phyloP scores from a whole-genome alignment of 2,329 filamentous ascomycete species.

The Didymella pinodella region DNA sequence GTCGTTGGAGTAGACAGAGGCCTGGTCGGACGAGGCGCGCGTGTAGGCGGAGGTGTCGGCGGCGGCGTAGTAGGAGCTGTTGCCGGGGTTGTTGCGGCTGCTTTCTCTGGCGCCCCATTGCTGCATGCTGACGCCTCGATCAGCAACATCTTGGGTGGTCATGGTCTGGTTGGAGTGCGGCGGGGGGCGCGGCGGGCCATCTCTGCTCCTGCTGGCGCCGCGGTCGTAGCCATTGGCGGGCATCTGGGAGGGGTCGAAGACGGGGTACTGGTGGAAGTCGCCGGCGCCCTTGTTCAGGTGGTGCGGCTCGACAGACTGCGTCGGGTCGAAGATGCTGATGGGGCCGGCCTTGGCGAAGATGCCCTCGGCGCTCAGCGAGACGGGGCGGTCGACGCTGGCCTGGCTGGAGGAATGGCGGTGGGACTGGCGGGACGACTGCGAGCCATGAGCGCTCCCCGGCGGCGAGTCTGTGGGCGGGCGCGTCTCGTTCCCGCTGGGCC shows the following conservation, averaged over 20 bases:
- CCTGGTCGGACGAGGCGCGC: constrained; percentile 68
- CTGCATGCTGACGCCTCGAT: constrained; percentile 74
- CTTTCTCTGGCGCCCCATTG: constrained; percentile 68
- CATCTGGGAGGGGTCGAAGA: constrained; percentile 66
- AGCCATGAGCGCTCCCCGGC: constrained; percentile 67
- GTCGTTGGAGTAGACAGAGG: constrained; percentile 69
- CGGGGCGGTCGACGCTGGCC: constrained; percentile 73
- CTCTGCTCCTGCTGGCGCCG: constrained; percentile 52
- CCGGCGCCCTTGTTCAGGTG: constrained; percentile 78
- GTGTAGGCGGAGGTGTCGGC: constrained; percentile 52
- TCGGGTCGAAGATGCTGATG: constrained; percentile 81
- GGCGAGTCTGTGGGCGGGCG: constrained; percentile 66
- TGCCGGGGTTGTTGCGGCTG: constrained; percentile 27
- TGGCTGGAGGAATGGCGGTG: constrained; percentile 28
- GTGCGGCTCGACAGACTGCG: constrained; percentile 79
- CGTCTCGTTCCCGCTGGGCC: constrained; percentile 42
- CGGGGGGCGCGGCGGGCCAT: constrained; percentile 68
- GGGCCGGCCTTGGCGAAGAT: constrained; percentile 80
- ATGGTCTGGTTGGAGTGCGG: constrained; percentile 66
- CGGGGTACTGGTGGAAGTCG: constrained; percentile 91
- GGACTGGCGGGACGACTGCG: constrained; percentile 57
- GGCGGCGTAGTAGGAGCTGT: constrained; percentile 29
- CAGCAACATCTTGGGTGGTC: constrained; percentile 68
- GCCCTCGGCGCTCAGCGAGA: constrained; percentile 68
- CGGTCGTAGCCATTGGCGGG: constrained; percentile 59